Conservation (phyloP, 2,329 filamentous ascomycete genomes). For the Gaeumannomyces tritici region DNA sequence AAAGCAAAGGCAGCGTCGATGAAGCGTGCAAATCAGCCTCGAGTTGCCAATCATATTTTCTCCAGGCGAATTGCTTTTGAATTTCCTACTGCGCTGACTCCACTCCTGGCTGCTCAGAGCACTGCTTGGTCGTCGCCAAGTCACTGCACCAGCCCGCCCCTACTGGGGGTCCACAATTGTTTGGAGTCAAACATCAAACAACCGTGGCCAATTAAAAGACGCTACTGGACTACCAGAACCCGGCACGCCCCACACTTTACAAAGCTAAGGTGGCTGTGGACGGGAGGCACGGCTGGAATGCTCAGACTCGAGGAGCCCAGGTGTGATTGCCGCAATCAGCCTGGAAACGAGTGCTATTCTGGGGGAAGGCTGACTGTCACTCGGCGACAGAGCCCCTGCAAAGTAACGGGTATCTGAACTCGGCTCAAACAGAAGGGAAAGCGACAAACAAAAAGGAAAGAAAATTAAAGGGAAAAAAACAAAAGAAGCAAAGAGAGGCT, state of each 20-base stretch:
- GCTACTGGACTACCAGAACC: neutral
- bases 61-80: neutral
- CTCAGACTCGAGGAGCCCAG: neutral
- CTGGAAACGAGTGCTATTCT: neutral
- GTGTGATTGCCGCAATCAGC: neutral
- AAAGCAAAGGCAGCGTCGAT: neutral
- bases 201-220: neutral
- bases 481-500: too few relatives aligned
- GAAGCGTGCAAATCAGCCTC: neutral
- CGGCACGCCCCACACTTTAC: neutral
- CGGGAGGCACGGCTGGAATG: neutral
- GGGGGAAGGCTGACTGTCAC: neutral
- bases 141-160: neutral
- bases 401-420: neutral
- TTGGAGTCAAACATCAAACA: neutral
- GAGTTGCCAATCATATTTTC: neutral
- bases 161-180: neutral
- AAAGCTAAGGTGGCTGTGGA: neutral
- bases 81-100: neutral
- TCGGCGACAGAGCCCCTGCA: neutral
- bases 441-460: neutral
- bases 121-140: neutral
- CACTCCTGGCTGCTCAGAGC: neutral
- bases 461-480: neutral
- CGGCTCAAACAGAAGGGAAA: neutral